These are phyloP conservation scores for Hygrophorus pudorinus DNA, from an alignment of 768 basidiomycete genomes.

Conservation along the genomic window DNA sequence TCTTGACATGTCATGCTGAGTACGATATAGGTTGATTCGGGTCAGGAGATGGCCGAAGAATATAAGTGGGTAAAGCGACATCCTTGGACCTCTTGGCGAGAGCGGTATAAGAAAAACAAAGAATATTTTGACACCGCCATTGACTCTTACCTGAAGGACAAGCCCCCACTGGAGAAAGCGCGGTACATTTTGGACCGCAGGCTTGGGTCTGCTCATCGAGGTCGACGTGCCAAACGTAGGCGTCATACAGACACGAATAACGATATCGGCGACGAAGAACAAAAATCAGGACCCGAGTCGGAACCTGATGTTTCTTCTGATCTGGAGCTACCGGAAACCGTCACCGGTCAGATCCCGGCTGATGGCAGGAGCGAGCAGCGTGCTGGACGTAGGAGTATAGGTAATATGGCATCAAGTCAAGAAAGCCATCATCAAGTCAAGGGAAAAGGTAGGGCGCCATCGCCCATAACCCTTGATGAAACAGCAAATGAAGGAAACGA, in stretches of 20 bases:
- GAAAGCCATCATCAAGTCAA: no score
- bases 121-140: background rate
- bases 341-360: no score
- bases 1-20: background rate
- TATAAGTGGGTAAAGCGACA: constrained; percentile 74
- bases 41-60: constrained; percentile 29
- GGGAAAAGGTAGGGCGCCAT: no score
- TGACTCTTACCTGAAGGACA: background rate
- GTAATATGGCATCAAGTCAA: no score
- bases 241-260: background rate
- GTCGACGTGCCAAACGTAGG: background rate
- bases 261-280: background rate
- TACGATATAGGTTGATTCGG: background rate
- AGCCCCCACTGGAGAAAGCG: background rate
- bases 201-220: background rate
- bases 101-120: constrained; percentile 38
- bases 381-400: no score
- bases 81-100: constrained; percentile 86
- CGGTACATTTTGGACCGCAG: background rate
- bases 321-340: no score
- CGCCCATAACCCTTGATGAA: no score
- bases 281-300: no score
- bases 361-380: no score
- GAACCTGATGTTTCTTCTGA: no score
- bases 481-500: constrained; percentile 1